Base-by-base conservation (phyloP, 2,329 filamentous ascomycete genomes). In the Hymenoscyphus albidus region DNA sequence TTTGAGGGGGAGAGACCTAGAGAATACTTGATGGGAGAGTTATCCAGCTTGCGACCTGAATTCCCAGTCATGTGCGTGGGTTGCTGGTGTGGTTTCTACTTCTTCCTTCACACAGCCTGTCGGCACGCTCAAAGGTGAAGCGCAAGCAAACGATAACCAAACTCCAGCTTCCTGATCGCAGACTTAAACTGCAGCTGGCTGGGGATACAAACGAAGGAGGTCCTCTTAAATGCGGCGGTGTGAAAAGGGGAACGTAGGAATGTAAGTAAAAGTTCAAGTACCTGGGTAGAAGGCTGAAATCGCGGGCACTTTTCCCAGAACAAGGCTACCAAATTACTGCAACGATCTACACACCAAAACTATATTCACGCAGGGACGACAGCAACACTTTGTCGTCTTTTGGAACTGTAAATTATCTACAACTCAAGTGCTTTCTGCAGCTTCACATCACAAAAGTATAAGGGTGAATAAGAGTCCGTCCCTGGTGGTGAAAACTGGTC, bases 61-160 rank as follows among this genome's bases (percentile, higher is more conserved):
- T 66, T n/a, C 61, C 22, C 38, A 62, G 68, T 68, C 67, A 69
- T 65, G 63, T 67, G 66, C 65, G 61, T 65, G 62, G 62, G 67
- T 35, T 35, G 5, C 35, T 35, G 35, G 35, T 35, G 5, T 35
- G 35, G 35, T 35, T 35, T 35, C 35, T 35, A 10, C 12, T 40
- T 40, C 48, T 51, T 51, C 44, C 44, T 51, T 51, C 18, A 22
- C 6, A 18, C 22, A 22, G 18, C 44, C 44, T n/a, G 42, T 18
- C 44, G 3, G 18, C 18, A 51, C 18, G 44, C 44, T 51, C n/a
- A 4, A 27, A 22, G 18, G 44, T n/a, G 18, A 58, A 58, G 22
- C 9, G 35, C 56, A 58, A 14, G 56, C 18, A 38, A 38, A 5
- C 16, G 31, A 58, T 35, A 10, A 58, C 32, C 31, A 38, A 38